A percentile compares a stretch with the other conserved stretches of the same genome.
Conservation (phyloP, 2,329 filamentous ascomycete genomes). For the Zymoseptoria tritici region DNA sequence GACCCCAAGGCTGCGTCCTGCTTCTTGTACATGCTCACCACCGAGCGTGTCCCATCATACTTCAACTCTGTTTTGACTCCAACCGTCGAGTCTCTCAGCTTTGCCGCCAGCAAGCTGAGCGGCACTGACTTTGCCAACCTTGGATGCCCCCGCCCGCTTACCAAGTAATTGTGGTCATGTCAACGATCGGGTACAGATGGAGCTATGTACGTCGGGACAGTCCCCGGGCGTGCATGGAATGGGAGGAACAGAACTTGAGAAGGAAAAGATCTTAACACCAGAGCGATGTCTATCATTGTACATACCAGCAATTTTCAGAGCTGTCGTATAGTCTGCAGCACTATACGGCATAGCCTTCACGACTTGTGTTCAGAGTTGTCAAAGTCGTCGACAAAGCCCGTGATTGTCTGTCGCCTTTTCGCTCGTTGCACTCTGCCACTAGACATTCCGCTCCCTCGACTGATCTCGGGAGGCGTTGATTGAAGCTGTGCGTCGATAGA, state of each 20-base stretch:
- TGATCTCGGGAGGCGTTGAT: too few relatives aligned
- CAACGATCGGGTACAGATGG: background rate
- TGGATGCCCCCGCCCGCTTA: slow-evolving; percentile 30
- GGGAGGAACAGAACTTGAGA: background rate
- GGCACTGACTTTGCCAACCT: slow-evolving; percentile 27
- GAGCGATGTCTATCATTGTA: background rate
- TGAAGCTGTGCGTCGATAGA: too few relatives aligned
- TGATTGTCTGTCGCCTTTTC: too few relatives aligned
- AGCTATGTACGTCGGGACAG: background rate
- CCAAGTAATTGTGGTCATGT: background rate
- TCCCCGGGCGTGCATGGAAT: background rate
- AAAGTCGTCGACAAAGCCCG: too few relatives aligned
- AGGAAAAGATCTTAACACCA: too few relatives aligned
- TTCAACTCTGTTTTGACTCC: slow-evolving; percentile 34
- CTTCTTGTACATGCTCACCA: slow-evolving; percentile 37
- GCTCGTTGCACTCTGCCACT: too few relatives aligned
- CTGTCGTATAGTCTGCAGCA: background rate
- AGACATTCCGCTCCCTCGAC: too few relatives aligned
- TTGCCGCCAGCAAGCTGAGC: slow-evolving; percentile 27
- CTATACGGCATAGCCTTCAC: background rate
- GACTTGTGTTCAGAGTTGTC: too few relatives aligned
- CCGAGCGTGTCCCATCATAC: slow-evolving; percentile 31
- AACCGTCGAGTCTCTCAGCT: slow-evolving; percentile 29
- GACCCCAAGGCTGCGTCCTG: slow-evolving; percentile 28
- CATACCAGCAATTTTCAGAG: background rate